Conservation (phyloP, 2,329 filamentous ascomycete species). For the Pestalotiopsis sp. region DNA sequence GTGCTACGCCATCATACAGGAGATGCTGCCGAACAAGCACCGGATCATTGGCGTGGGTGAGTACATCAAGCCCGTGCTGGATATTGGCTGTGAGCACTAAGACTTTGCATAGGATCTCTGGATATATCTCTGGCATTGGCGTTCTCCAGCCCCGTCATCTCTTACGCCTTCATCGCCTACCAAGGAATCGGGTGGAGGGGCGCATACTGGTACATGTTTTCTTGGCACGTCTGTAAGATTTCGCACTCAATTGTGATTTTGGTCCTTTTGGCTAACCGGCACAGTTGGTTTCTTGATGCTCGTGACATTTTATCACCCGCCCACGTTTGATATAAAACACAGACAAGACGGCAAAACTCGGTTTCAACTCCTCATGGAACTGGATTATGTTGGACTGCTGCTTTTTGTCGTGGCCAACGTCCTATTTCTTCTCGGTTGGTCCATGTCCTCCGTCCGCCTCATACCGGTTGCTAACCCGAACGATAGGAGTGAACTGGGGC, state of each 20-base stretch:
- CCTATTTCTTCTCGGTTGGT: conserved; percentile 29
- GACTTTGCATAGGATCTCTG: conserved; percentile 20
- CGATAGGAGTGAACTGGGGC: conserved; percentile 26
- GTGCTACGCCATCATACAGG: conserved; percentile 37
- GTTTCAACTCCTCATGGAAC: conserved; percentile 25
- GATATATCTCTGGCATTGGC: conserved; percentile 33
- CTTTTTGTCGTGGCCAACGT: conserved; percentile 29
- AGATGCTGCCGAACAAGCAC: conserved; percentile 39
- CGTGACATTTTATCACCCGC: conserved; percentile 35
- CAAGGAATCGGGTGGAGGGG: conserved; percentile 26
- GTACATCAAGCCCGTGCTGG: no score
- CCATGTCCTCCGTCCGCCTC: background rate
- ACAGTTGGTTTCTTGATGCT: conserved; percentile 17
- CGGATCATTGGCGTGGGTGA: conserved; percentile 38
- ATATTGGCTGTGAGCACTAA: no score
- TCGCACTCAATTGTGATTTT: no score
- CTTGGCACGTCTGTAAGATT: conserved; percentile 22
- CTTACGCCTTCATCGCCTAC: conserved; percentile 36
- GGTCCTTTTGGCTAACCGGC: background rate
- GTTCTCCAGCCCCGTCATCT: conserved; percentile 33
- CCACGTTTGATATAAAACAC: conserved; percentile 37
- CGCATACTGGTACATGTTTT: conserved; percentile 26
- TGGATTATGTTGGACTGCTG: conserved; percentile 29
- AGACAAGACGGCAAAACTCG: conserved; percentile 27
- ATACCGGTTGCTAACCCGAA: background rate